Conservation (phyloP, 2,329 filamentous ascomycete genomes). For the Aureobasidium sp. region DNA sequence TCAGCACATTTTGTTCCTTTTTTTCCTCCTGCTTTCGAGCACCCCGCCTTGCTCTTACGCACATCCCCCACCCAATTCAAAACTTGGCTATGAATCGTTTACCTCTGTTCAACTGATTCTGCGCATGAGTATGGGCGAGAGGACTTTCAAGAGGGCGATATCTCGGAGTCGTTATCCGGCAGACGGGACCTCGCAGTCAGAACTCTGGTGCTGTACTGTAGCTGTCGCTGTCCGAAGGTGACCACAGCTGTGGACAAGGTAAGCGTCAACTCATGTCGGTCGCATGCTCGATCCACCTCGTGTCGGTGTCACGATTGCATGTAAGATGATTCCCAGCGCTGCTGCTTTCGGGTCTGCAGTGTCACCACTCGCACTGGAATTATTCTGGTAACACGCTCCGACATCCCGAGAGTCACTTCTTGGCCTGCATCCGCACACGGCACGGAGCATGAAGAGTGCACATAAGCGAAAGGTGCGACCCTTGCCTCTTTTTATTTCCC, state of each 20-base stretch:
- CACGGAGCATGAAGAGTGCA: background rate
- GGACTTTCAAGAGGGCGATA: background rate
- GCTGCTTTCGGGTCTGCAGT: background rate
- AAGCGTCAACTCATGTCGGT: background rate
- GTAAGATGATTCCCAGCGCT: background rate
- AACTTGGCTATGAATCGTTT: conserved; percentile 3
- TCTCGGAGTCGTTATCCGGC: background rate
- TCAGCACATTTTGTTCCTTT: background rate
- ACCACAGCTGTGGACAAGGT: background rate
- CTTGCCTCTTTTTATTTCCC: background rate
- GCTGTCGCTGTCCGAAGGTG: background rate
- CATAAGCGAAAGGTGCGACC: background rate
- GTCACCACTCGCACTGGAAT: background rate
- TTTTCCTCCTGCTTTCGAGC: background rate
- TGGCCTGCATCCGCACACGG: conserved; percentile 6
- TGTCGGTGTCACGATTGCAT: background rate
- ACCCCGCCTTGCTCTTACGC: background rate
- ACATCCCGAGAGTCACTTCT: background rate
- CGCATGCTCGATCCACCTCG: background rate
- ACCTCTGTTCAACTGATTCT: background rate
- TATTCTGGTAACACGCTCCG: background rate
- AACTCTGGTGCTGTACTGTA: background rate
- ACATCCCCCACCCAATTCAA: background rate
- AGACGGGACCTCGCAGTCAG: background rate
- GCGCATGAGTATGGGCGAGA: background rate